Conservation (phyloP, 1,139 yeast species). For the Pichia sp. region DNA sequence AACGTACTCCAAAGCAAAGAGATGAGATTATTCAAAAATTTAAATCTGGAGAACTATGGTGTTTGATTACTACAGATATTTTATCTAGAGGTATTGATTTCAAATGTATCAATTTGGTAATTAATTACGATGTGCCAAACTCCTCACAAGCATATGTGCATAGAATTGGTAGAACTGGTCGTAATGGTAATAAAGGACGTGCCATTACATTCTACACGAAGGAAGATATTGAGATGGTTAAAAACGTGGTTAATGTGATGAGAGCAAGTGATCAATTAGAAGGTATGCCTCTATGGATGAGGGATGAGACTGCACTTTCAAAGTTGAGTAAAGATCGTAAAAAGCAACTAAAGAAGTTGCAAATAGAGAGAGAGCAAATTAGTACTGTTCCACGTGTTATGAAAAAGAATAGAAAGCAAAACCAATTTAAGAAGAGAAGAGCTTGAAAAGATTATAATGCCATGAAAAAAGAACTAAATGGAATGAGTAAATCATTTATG, state of each 20-base stretch:
- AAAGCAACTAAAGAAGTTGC: slow-evolving; percentile 51
- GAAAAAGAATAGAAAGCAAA: too few relatives aligned
- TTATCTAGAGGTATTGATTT: slow-evolving; percentile 96
- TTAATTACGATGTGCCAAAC: slow-evolving; percentile 94
- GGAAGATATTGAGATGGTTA: slow-evolving; percentile 69
- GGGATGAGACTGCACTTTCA: slow-evolving; percentile 38
- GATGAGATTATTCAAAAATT: slow-evolving; percentile 78
- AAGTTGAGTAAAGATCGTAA: slow-evolving; percentile 64
- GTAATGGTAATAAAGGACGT: slow-evolving; percentile 81
- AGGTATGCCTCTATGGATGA: slow-evolving; percentile 76
- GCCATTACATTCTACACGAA: slow-evolving; percentile 93
- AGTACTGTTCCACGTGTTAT: slow-evolving; percentile 63
- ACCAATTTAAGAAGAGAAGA: too few relatives aligned
- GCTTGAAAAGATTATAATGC: too few relatives aligned
- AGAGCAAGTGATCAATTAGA: slow-evolving; percentile 76
- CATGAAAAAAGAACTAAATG: too few relatives aligned
- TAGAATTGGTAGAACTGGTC: slow-evolving; percentile 97
- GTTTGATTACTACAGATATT: slow-evolving; percentile 92
- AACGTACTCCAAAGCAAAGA: slow-evolving; percentile 84
- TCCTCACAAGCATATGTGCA: slow-evolving; percentile 94
- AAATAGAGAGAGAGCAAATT: slow-evolving; percentile 61
- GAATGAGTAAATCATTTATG: too few relatives aligned
- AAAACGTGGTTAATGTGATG: slow-evolving; percentile 89
- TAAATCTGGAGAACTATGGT: slow-evolving; percentile 90
- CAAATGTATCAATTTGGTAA: slow-evolving; percentile 88